Evolutionary conservation across 2,329 filamentous ascomycete genomes (phyloP).

Genomic region (Venturia oleaginea): DNA sequence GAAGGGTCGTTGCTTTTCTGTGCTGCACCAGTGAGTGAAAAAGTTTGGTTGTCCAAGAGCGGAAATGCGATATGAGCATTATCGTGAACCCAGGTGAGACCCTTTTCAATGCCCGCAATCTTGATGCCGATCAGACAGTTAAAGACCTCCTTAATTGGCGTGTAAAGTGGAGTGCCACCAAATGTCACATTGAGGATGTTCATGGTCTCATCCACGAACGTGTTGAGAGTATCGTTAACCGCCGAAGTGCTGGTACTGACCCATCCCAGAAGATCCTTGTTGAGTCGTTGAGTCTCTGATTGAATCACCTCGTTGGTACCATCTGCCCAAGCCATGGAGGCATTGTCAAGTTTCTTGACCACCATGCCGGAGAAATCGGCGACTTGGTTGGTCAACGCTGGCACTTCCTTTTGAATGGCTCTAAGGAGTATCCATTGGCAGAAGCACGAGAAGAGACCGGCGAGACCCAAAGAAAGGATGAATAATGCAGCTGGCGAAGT

Average conservation of each 20-base stretch:
- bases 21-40: conserved; percentile 65
- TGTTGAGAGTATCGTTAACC: conserved; percentile 76
- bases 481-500: conserved; percentile 80
- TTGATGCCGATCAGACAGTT: conserved; percentile 85
- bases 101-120: conserved; percentile 73
- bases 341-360: conserved; percentile 59
- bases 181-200: conserved; percentile 68
- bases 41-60: conserved; percentile 66
- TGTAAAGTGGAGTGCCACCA: conserved; percentile 69
- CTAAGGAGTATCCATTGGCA: conserved; percentile 74
- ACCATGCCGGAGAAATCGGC: conserved; percentile 72
- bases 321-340: conserved; percentile 66
- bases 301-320: conserved; percentile 66
- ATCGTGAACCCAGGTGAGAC: conserved; percentile 87
- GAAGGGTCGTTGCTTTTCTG: conserved; percentile 42
- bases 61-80: conserved; percentile 79
- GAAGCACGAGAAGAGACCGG: conserved; percentile 72
- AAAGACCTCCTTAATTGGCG: conserved; percentile 69
- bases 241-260: conserved; percentile 75
- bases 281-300: conserved; percentile 61
- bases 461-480: conserved; percentile 70
- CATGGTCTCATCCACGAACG: conserved; percentile 70
- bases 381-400: conserved; percentile 64
- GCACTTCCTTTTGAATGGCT: conserved; percentile 64
- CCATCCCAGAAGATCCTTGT: conserved; percentile 76